Base-by-base conservation (phyloP, 257 asterid species). In the Eucommia ulmoides region DNA sequence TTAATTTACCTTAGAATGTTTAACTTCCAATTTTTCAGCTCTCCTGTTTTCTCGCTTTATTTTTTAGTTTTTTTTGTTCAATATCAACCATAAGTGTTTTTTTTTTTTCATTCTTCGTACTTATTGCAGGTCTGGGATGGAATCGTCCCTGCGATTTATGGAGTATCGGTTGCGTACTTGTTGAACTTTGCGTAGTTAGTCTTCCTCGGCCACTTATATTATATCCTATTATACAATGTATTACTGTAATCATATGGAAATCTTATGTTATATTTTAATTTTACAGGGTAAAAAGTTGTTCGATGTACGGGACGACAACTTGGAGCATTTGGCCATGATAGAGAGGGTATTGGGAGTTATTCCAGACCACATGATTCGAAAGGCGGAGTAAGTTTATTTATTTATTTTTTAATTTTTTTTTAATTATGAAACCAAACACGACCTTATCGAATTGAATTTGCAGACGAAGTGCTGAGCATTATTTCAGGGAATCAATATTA, bases 311-410 rank as follows among this genome's bases (percentile, higher is more conserved):
- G n/a, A 76, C 10, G 80, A 76, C 38, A 69, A 76, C 73, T 58
- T 76, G 80, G 83, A 76, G 66, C 83, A 76, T 69, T 62, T 76
- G 69, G 83, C 80, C 44, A 76, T 76, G 83, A 76, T 76, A 80
- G 83, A 72, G 73, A 72, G 77, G 47, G 75, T 76, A 42, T 61
- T 72, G 59, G 80, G 80, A 54, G 72, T 71, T 3, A 41, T 76
- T 22, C 80, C 80, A 1, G 77, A 69, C 57, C 83, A 72, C 50
- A 76, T 72, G 80, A 56, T 69, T 52, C 66, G 55, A 53, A 76
- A 68, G 55, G 75, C 80, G 7, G 50, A 24, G 83, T 72, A 58
- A 60, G 64, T 57, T 50, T 4, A 10, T 35, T 35, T 9, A 10
- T 9, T 6, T 3, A 35, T 35, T 10, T 4, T 9, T 6, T 35